Evolutionary conservation across 495 filamentous ascomycete genomes (phyloP), one percentile per base, ranked within the genome.

Genomic region (Staphylotrichum tortipilum): DNA sequence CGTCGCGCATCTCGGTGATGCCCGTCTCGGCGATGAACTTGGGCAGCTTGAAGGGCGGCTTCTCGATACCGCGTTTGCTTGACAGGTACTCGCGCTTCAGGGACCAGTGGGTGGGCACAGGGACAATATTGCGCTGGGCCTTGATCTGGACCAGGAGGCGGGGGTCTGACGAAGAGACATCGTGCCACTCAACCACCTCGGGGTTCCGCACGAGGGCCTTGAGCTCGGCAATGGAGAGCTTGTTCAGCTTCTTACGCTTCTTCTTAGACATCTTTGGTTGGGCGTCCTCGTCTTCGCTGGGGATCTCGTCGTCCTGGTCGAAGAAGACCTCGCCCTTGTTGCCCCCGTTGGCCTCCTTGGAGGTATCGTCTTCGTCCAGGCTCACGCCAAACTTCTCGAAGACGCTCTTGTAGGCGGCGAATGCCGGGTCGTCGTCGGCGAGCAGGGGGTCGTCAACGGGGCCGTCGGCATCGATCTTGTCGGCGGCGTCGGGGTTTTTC

Each of bases 1-100:
- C 91, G 62, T 97, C 94, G 48, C 92, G 83, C 92, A 97, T 97
- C 67, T 96, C 92, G 17, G 89, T 78, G 58, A 98, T 97, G 12
- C 92, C 92, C 2, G 92, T 98, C 58, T 96, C 92, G 59, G 91
- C 86, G 53, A 98, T 97, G 69, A 96, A 98, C 65, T 94, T 94
- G 18, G 92, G 92, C 14, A 98, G 74, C 26, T 88, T 78, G 61
- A 95, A 98, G 2, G 90, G 82, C 1, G 91, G 76, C 64, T 98
- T 98, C 66, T 98, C 92, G 38, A 98, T 84, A 60, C 92, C 92
- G 29, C 92, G 78, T 61, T 98, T 98, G 33, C 88, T 94, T 2
- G 89, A 95, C 4, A 98, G 77, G 62, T 98, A 98, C 63, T 98
- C 92, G 23, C 92, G 80, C 70, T 98, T 98, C 24, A 97, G 70